These are phyloP conservation scores for Inosperma sp. DNA, from an alignment of 768 basidiomycete species.

Conservation along the genomic window DNA sequence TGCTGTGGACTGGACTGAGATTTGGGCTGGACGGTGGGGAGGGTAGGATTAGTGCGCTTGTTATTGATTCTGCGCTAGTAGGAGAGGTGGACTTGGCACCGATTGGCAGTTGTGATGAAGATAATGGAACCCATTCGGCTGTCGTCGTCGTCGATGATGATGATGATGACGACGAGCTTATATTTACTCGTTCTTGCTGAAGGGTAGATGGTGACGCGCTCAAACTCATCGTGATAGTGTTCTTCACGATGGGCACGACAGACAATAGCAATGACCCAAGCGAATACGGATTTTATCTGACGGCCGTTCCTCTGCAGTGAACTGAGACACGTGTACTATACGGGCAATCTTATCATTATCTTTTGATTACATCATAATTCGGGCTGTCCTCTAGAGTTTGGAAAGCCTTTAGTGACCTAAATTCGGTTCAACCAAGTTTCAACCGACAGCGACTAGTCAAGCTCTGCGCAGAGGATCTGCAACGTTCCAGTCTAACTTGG, in stretches of 20 bases:
- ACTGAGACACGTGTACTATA: too few relatives aligned
- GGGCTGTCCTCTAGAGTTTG: too few relatives aligned
- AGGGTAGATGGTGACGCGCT: conserved; percentile 2
- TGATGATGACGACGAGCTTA: background rate
- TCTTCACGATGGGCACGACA: background rate
- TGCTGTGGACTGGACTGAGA: conserved; percentile 10
- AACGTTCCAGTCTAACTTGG: too few relatives aligned
- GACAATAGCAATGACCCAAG: too few relatives aligned
- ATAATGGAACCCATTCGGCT: background rate
- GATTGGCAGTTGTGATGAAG: background rate
- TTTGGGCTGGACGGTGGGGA: conserved; percentile 59
- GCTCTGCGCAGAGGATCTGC: too few relatives aligned
- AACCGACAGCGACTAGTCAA: too few relatives aligned
- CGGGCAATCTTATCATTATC: too few relatives aligned
- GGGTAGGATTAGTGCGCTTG: conserved; percentile 33
- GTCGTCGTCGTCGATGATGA: background rate
- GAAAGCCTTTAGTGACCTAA: too few relatives aligned
- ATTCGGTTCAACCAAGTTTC: too few relatives aligned
- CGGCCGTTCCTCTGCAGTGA: too few relatives aligned
- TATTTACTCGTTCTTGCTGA: background rate
- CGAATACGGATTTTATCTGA: too few relatives aligned
- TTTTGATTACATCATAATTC: too few relatives aligned
- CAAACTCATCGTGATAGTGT: conserved; percentile 1
- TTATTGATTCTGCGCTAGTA: conserved; percentile 12
- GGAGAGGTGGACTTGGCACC: conserved; percentile 1